phyloP scores from a whole-genome alignment of 352 stramenopile species.

The Pythium oligandrum region DNA sequence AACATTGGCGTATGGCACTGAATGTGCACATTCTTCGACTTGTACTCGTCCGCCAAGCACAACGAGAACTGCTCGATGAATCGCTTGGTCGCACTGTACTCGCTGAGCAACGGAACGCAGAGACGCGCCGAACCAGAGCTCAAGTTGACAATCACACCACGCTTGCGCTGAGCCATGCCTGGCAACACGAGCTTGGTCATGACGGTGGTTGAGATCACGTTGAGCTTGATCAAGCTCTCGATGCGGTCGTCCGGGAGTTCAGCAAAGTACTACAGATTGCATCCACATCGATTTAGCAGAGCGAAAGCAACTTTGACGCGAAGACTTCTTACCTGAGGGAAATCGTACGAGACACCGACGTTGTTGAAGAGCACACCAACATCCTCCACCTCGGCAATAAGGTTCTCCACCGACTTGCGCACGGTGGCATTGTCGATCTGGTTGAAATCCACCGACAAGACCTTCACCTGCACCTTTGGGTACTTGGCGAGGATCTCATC shows the following conservation, averaged over 20 bases:
- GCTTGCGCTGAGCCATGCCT: conserved; percentile 93
- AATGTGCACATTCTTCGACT: conserved; percentile 89
- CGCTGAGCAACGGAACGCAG: conserved; percentile 93
- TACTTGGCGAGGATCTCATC: conserved; percentile 94
- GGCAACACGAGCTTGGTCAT: conserved; percentile 88
- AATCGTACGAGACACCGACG: conserved; percentile 98
- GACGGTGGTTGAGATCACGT: conserved; percentile 66
- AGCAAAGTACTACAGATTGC: conserved; percentile 90
- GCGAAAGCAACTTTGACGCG: no score
- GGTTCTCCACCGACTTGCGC: conserved; percentile 41
- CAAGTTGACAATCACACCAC: conserved; percentile 97
- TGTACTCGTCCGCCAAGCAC: conserved; percentile 95
- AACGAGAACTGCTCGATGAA: conserved; percentile 97
- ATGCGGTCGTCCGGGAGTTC: conserved; percentile 94
- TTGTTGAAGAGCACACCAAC: conserved; percentile 99
- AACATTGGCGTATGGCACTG: conserved; percentile 99
- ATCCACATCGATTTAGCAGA: background rate
- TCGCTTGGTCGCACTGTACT: conserved; percentile 98
- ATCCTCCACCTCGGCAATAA: conserved; percentile 81
- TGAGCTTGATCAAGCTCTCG: conserved; percentile 88
- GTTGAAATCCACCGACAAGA: conserved; percentile 94
- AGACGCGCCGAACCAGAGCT: conserved; percentile 95
- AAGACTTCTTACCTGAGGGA: conserved; percentile 62
- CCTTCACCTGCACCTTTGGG: conserved; percentile 80
- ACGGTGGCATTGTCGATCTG: conserved; percentile 79